Evolutionary conservation across 2,329 filamentous ascomycete genomes (phyloP).

Genomic region (Stagonosporopsis tanaceti): DNA sequence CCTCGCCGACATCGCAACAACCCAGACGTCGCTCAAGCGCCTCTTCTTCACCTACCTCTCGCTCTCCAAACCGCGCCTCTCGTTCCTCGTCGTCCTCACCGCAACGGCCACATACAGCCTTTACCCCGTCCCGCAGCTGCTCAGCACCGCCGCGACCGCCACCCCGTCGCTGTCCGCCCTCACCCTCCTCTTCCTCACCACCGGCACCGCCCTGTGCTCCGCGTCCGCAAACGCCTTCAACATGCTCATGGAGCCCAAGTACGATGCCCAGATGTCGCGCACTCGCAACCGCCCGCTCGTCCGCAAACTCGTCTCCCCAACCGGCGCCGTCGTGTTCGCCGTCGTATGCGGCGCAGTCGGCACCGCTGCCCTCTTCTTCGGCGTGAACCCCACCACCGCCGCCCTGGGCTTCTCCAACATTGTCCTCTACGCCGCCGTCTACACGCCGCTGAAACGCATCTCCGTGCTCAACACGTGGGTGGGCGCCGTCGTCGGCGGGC

Average conservation of each 20-base stretch:
- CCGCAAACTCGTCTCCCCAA: slow-evolving; percentile 75
- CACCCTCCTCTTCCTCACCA: slow-evolving; percentile 90
- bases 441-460: slow-evolving; percentile 90
- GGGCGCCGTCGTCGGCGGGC: slow-evolving; percentile 88
- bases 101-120: slow-evolving; percentile 91
- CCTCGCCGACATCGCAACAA: slow-evolving; percentile 64
- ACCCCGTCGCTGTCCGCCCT: slow-evolving; percentile 86
- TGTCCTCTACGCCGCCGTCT: slow-evolving; percentile 85
- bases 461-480: slow-evolving; percentile 93
- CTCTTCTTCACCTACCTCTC: slow-evolving; percentile 83
- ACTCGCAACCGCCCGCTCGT: slow-evolving; percentile 91
- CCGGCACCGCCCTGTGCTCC: slow-evolving; percentile 86
- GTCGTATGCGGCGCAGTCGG: slow-evolving; percentile 74
- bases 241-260: slow-evolving; percentile 92
- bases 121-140: slow-evolving; percentile 88
- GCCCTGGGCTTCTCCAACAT: slow-evolving; percentile 87
- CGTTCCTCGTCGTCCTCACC: slow-evolving; percentile 87
- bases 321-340: slow-evolving; percentile 80
- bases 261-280: slow-evolving; percentile 92
- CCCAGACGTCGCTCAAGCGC: slow-evolving; percentile 67
- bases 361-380: slow-evolving; percentile 78
- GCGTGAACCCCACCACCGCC: slow-evolving; percentile 93
- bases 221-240: slow-evolving; percentile 94
- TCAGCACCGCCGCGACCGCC: slow-evolving; percentile 71
- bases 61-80: slow-evolving; percentile 93